phyloP scores from a whole-genome alignment of 2,329 filamentous ascomycete genomes.

The Zarea fungicola region DNA sequence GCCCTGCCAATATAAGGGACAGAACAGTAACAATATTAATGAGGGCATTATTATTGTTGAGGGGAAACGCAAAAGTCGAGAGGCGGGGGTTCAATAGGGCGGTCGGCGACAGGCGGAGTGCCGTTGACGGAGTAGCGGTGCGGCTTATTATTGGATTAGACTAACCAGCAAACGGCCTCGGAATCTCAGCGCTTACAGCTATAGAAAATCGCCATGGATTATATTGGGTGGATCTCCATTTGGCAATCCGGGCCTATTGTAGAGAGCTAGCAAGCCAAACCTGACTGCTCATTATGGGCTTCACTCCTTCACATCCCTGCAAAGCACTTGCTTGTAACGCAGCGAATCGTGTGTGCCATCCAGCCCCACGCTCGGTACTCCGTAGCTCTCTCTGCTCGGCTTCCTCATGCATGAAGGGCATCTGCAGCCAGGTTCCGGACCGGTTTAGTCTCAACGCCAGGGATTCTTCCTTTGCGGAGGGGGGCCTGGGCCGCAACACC shows the following conservation, averaged over 20 bases:
- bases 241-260: slow-evolving; percentile 3
- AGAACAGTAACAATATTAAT: neutral
- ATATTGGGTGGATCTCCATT: slow-evolving; percentile 1
- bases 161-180: neutral
- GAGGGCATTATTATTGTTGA: neutral
- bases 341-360: slow-evolving; percentile 6
- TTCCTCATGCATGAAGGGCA: slow-evolving; percentile 3
- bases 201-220: neutral
- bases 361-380: neutral
- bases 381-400: neutral
- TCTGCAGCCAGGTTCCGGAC: neutral
- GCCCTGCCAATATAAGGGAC: neutral
- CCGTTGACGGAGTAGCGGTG: neutral
- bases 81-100: neutral
- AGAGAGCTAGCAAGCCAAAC: neutral
- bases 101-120: slow-evolving; percentile 3
- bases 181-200: slow-evolving; percentile 3
- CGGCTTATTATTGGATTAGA: slow-evolving; percentile 3
- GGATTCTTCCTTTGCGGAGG: neutral
- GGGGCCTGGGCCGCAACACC: slow-evolving; percentile 4
- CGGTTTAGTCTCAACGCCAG: neutral
- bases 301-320: too few species aligned
- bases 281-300: too few species aligned
- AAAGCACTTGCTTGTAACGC: neutral
- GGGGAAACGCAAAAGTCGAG: neutral